Conservation (phyloP, 2,329 filamentous ascomycete species). For the Cordyceps farinosa region DNA sequence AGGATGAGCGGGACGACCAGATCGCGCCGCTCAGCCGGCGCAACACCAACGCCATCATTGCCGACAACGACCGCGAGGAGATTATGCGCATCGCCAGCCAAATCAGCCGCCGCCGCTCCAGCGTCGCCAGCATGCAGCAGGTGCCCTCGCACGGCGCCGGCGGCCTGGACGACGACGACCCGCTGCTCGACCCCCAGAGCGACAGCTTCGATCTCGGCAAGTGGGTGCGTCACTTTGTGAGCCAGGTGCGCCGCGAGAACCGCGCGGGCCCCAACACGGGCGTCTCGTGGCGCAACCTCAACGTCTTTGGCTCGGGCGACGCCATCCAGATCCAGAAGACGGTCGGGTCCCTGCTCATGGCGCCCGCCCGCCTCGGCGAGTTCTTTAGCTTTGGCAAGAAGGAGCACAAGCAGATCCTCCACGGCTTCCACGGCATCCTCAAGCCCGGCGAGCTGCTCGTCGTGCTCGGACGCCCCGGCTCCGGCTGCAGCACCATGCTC, state of each 20-base stretch:
- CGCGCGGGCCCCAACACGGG: constrained; percentile 53
- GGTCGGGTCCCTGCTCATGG: constrained; percentile 55
- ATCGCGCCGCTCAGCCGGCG: constrained; percentile 13
- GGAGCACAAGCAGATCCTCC: constrained; percentile 56
- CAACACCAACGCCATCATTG: constrained; percentile 25
- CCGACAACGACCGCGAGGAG: constrained; percentile 34
- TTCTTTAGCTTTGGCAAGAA: constrained; percentile 46
- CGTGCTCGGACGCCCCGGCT: constrained; percentile 64
- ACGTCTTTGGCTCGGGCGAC: constrained; percentile 63
- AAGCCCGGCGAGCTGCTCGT: constrained; percentile 64
- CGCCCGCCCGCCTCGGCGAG: constrained; percentile 56
- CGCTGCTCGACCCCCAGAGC: constrained; percentile 36
- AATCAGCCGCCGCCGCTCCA: constrained; percentile 35
- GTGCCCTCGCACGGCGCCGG: constrained; percentile 18
- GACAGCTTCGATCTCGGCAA: constrained; percentile 39
- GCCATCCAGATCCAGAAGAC: constrained; percentile 67
- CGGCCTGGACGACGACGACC: constrained; percentile 41
- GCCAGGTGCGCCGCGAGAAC: constrained; percentile 50
- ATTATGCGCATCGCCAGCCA: constrained; percentile 39
- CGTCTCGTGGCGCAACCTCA: constrained; percentile 61
- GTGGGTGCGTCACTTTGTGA: constrained; percentile 40
- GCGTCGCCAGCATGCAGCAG: constrained; percentile 19
- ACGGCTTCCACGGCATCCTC: constrained; percentile 61
- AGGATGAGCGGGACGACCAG: neutral
- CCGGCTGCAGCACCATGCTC: constrained; percentile 61